These are phyloP conservation scores for Porphyrellus cyaneotinctus DNA, from an alignment of 768 basidiomycete species.

Conservation along the genomic window DNA sequence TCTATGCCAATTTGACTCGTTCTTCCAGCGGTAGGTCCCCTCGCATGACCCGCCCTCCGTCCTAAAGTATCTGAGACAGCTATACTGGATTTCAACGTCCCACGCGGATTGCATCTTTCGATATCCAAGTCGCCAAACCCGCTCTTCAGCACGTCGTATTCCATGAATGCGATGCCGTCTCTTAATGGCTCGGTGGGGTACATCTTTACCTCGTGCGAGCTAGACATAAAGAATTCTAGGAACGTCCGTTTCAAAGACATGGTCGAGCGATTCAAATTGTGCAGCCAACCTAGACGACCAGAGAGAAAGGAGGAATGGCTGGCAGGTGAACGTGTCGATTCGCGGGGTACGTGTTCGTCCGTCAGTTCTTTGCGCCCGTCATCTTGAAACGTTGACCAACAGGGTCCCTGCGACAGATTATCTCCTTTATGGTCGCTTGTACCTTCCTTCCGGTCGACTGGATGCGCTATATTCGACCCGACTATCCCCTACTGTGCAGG, in stretches of 20 bases:
- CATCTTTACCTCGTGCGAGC: constrained; percentile 84
- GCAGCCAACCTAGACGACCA: constrained; percentile 75
- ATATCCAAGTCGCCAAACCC: constrained; percentile 87
- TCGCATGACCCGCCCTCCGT: neutral
- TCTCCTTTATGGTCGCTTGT: constrained; percentile 86
- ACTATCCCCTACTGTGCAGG: constrained; percentile 73
- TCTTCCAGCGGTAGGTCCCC: constrained; percentile 71
- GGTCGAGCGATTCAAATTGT: constrained; percentile 83
- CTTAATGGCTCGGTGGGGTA: constrained; percentile 91
- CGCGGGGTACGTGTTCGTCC: constrained; percentile 53
- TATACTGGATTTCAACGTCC: constrained; percentile 88
- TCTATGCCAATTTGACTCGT: constrained; percentile 85
- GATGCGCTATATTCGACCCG: constrained; percentile 89
- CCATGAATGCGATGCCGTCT: constrained; percentile 90
- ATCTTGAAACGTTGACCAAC: constrained; percentile 21
- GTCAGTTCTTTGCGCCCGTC: neutral
- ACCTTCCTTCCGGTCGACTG: constrained; percentile 82
- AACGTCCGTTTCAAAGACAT: constrained; percentile 83
- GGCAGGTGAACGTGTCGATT: constrained; percentile 73
- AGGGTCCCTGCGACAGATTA: constrained; percentile 57
- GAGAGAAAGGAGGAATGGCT: constrained; percentile 78
- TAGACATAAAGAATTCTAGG: constrained; percentile 66
- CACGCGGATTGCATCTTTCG: constrained; percentile 72
- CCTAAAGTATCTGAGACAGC: constrained; percentile 42
- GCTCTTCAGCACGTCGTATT: constrained; percentile 85